Conservation (phyloP, 441 rosid genomes). For the Corymbia calophylla region DNA sequence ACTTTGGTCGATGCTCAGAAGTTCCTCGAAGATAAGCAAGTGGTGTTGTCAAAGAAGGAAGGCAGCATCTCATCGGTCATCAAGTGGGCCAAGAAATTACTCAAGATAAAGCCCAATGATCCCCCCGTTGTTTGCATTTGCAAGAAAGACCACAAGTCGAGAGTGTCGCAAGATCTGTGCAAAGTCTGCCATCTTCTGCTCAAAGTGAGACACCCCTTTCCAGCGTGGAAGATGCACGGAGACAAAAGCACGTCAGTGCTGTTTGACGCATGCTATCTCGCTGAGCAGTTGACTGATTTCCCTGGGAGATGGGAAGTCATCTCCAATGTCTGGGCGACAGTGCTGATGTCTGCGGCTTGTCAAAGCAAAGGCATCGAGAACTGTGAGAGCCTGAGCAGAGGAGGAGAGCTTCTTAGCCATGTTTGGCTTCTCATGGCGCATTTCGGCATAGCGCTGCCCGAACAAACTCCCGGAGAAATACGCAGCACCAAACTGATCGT, state of each 20-base stretch:
- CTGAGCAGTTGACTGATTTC: background rate
- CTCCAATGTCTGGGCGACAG: background rate
- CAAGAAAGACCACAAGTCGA: background rate
- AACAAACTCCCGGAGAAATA: background rate
- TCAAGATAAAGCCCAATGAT: background rate
- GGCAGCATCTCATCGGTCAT: too few species aligned
- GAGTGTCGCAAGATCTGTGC: background rate
- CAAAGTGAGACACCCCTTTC: background rate
- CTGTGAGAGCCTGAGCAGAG: background rate
- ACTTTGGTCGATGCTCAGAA: background rate
- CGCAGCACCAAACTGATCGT: background rate
- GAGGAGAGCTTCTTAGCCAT: background rate
- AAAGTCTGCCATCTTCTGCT: background rate
- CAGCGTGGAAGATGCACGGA: background rate
- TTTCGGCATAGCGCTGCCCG: background rate
- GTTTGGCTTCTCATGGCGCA: background rate
- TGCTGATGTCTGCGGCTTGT: background rate
- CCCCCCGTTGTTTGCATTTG: rapidly evolving
- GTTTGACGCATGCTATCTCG: background rate
- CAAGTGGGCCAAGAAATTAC: too few species aligned
- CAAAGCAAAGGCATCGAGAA: background rate
- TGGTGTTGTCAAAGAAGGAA: background rate
- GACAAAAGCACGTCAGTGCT: background rate
- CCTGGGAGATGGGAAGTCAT: background rate
- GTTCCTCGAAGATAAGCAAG: background rate